Percentiles rank a stretch among this genome's conserved stretches.
These are phyloP conservation scores for Talaromyces funiculosus DNA, from an alignment of 2,329 filamentous ascomycete genomes.

Conservation along the genomic window DNA sequence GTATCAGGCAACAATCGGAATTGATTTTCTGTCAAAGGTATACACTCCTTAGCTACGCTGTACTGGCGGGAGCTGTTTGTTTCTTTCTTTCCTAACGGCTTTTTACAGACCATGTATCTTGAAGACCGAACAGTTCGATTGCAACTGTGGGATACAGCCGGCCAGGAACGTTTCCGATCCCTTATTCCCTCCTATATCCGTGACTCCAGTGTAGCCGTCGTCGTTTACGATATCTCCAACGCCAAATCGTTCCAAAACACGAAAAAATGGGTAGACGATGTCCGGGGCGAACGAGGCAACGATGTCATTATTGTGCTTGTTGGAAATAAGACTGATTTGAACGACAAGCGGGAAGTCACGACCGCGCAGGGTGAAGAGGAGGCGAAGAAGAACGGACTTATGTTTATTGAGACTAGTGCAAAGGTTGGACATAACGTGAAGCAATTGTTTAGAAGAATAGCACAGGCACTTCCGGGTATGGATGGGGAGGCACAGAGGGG, in stretches of 20 bases:
- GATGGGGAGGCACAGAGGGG: slow-evolving; percentile 78
- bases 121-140: slow-evolving; percentile 96
- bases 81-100: background rate
- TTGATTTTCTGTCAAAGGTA: slow-evolving; percentile 98
- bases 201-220: slow-evolving; percentile 94
- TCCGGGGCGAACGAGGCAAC: slow-evolving; percentile 90
- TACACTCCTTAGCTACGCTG: slow-evolving; percentile 17
- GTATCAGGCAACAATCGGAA: slow-evolving; percentile 98
- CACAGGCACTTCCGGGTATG: slow-evolving; percentile 95
- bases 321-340: slow-evolving; percentile 98
- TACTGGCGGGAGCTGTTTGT: background rate
- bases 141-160: slow-evolving; percentile 97
- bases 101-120: slow-evolving; percentile 86
- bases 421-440: slow-evolving; percentile 99
- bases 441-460: slow-evolving; percentile 94
- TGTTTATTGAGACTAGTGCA: slow-evolving; percentile 98
- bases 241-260: slow-evolving; percentile 98
- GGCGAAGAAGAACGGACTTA: slow-evolving; percentile 93
- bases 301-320: slow-evolving; percentile 98
- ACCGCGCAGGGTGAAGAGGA: slow-evolving; percentile 95
- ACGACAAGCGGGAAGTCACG: slow-evolving; percentile 96
- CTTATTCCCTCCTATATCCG: slow-evolving; percentile 98
- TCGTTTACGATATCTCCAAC: slow-evolving; percentile 98
- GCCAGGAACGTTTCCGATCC: slow-evolving; percentile 94
- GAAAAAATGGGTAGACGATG: slow-evolving; percentile 98